Evolutionary conservation across 2,329 filamentous ascomycete species (phyloP).

Genomic region (Botrytis deweyae): DNA sequence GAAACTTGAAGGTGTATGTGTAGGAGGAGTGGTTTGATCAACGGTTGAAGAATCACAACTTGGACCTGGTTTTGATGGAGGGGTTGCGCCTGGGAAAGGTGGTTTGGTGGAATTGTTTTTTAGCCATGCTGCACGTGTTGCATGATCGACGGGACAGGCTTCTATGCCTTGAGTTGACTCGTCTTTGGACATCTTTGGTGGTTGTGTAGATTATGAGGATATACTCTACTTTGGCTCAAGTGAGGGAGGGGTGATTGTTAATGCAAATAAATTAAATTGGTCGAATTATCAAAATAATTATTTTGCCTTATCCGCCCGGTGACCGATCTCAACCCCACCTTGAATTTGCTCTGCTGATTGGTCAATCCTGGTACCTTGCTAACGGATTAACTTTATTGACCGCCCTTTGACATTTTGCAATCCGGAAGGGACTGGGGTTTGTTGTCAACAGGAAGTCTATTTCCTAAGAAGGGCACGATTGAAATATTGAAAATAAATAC

Average conservation of each 20-base stretch:
- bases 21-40: slow-evolving; percentile 43
- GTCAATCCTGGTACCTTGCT: background rate
- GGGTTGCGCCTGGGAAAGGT: slow-evolving; percentile 33
- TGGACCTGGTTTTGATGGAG: slow-evolving; percentile 37
- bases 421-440: background rate
- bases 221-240: background rate
- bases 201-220: background rate
- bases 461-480: background rate
- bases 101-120: slow-evolving; percentile 39
- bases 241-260: background rate
- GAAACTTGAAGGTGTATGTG: slow-evolving; percentile 23
- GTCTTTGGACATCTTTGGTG: slow-evolving; percentile 35
- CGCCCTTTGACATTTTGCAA: background rate
- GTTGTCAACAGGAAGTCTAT: slow-evolving; percentile 3
- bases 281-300: slow-evolving; percentile 2
- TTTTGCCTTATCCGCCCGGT: background rate
- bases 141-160: slow-evolving; percentile 86
- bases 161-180: slow-evolving; percentile 37
- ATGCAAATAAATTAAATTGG: background rate
- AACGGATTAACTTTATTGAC: slow-evolving; percentile 1
- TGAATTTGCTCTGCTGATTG: slow-evolving; percentile 2
- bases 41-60: slow-evolving; percentile 41
- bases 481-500: slow-evolving; percentile 9
- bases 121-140: slow-evolving; percentile 85
- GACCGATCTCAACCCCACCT: background rate